phyloP scores from a whole-genome alignment of 768 basidiomycete species.

The Podaxis carcinomalis region DNA sequence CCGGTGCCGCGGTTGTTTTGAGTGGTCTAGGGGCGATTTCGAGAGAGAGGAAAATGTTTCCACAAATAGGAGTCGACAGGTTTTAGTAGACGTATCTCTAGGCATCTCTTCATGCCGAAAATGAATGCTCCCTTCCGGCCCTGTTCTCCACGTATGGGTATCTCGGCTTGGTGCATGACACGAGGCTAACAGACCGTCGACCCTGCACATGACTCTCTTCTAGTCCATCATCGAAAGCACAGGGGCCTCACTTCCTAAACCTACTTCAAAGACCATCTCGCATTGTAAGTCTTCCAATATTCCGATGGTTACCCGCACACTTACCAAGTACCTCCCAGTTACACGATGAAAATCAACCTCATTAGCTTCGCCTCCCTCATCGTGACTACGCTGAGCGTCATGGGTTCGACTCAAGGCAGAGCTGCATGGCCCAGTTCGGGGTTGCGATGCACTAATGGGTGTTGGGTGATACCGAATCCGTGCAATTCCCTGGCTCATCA shows the following conservation, averaged over 20 bases:
- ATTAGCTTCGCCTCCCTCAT: neutral
- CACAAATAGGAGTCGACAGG: no score
- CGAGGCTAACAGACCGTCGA: neutral
- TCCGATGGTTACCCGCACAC: neutral
- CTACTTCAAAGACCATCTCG: neutral
- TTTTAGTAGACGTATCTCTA: no score
- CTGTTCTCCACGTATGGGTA: neutral
- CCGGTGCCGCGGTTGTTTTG: neutral
- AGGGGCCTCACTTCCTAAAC: no score
- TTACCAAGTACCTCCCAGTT: neutral
- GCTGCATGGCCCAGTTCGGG: neutral
- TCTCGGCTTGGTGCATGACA: neutral
- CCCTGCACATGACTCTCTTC: neutral
- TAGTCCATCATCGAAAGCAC: neutral
- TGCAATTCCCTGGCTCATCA: constrained; percentile 3
- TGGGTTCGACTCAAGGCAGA: neutral
- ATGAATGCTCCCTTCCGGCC: no score
- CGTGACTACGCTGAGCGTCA: neutral
- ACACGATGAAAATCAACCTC: neutral
- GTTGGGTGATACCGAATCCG: neutral
- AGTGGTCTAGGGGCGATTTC: neutral
- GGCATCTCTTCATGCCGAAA: no score
- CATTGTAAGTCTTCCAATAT: neutral
- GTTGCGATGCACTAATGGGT: neutral
- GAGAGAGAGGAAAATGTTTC: no score